phyloP scores from a whole-genome alignment of 1,139 yeast genomes.

The Debaryomyces subglobosus region DNA sequence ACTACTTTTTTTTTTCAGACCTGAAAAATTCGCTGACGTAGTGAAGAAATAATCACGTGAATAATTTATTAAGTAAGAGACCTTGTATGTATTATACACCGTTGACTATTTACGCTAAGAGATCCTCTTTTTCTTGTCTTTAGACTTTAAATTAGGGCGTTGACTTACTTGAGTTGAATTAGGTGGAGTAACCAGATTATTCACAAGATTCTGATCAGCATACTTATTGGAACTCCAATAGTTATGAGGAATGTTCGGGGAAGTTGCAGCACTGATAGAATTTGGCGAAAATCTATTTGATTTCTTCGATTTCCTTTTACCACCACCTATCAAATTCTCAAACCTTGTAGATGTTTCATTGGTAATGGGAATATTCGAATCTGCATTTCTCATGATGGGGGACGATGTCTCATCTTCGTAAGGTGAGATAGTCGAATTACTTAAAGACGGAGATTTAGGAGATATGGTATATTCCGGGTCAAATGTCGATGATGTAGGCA shows the following conservation, averaged over 20 bases:
- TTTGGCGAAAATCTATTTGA: conserved; percentile 19
- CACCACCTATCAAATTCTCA: conserved; percentile 32
- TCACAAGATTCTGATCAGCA: not conserved
- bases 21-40: conserved; percentile 9
- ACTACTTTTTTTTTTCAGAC: conserved; percentile 4
- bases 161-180: conserved; percentile 15
- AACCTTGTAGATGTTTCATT: conserved; percentile 22
- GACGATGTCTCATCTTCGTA: conserved; percentile 11
- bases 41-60: conserved; percentile 5
- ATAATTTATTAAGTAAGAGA: not conserved
- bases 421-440: conserved; percentile 9
- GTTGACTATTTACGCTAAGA: conserved; percentile 21
- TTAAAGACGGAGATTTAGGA: conserved; percentile 9
- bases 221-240: conserved; percentile 11
- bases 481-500: conserved; percentile 26
- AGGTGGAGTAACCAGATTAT: conserved; percentile 13
- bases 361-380: not conserved
- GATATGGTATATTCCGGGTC: conserved; percentile 18
- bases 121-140: conserved; percentile 24
- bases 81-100: not conserved
- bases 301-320: conserved; percentile 30
- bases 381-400: not conserved
- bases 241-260: conserved; percentile 12
- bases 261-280: conserved; percentile 5
- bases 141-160: conserved; percentile 10